Conservation (phyloP, 2,329 filamentous ascomycete species). For the Monosporascus sp. region DNA sequence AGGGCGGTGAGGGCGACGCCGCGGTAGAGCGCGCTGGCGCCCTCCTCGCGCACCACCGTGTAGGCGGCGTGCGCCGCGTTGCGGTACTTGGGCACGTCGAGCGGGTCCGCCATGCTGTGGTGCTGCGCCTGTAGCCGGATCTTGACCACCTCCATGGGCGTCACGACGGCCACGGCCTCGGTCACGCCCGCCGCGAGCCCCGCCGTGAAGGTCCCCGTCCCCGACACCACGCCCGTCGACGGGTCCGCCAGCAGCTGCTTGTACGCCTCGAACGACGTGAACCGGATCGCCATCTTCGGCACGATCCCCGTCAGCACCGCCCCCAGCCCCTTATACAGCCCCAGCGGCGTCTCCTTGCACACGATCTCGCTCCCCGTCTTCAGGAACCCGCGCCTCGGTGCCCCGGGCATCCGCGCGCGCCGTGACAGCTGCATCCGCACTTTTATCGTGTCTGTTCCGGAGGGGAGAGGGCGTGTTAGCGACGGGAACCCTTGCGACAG, state of each 20-base stretch:
- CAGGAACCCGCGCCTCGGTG: conserved; percentile 83
- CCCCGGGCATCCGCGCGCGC: conserved; percentile 74
- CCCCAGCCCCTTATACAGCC: conserved; percentile 96
- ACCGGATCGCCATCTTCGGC: conserved; percentile 98
- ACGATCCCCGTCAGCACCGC: conserved; percentile 94
- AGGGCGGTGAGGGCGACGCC: conserved; percentile 91
- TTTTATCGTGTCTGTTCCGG: conserved; percentile 78
- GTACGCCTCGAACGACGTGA: conserved; percentile 95
- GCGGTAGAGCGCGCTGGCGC: conserved; percentile 79
- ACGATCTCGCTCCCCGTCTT: conserved; percentile 82
- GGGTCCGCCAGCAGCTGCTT: conserved; percentile 74
- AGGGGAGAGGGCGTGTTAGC: not conserved
- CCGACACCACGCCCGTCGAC: conserved; percentile 61
- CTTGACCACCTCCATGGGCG: conserved; percentile 99
- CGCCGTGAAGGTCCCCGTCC: conserved; percentile 62
- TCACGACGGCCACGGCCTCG: conserved; percentile 93
- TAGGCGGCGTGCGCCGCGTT: conserved; percentile 81
- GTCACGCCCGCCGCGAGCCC: conserved; percentile 91
- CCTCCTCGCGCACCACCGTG: conserved; percentile 90
- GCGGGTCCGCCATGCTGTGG: conserved; percentile 94
- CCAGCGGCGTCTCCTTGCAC: conserved; percentile 82
- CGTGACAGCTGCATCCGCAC: conserved; percentile 98
- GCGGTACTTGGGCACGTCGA: conserved; percentile 94
- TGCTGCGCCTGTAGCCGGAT: conserved; percentile 97
- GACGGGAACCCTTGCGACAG: not conserved